phyloP scores from a whole-genome alignment of 306 rosid genomes.

The Crotalaria pallida region DNA sequence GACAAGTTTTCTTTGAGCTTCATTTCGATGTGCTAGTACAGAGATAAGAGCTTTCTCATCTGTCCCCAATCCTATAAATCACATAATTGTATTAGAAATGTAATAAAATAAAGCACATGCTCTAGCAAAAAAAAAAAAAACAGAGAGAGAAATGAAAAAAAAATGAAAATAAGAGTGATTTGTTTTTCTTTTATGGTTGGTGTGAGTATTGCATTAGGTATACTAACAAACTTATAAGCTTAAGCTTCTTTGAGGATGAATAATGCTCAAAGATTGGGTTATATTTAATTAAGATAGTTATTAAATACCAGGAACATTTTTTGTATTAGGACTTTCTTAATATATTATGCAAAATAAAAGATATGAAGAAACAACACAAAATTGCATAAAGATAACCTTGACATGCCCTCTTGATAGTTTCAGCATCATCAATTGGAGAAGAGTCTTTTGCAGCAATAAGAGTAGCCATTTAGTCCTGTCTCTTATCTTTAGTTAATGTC shows the following conservation, averaged over 20 bases:
- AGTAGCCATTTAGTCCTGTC: constrained; percentile 34
- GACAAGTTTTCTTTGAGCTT: constrained; percentile 39
- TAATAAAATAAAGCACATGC: not conserved
- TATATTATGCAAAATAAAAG: not conserved
- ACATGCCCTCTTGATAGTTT: constrained; percentile 47
- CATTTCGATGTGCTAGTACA: constrained; percentile 45
- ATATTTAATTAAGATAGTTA: too few species aligned
- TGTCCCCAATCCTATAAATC: constrained; percentile 45
- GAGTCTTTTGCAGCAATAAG: constrained; percentile 26
- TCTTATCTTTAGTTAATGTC: not conserved
- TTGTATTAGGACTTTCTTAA: not conserved
- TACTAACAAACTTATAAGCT: not conserved
- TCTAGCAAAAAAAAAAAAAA: not conserved
- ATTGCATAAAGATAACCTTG: constrained; percentile 28
- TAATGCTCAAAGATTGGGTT: not conserved
- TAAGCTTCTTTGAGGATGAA: not conserved
- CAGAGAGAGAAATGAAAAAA: too few species aligned
- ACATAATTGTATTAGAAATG: not conserved
- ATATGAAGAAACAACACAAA: not conserved
- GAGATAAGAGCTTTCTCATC: constrained; percentile 39
- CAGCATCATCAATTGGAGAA: constrained; percentile 46
- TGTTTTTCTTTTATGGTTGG: not conserved
- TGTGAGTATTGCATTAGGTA: too few species aligned
- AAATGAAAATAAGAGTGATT: not conserved
- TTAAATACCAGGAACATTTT: not conserved